phyloP scores from a whole-genome alignment of 2,329 filamentous ascomycete species.

The Xylaria sp. region DNA sequence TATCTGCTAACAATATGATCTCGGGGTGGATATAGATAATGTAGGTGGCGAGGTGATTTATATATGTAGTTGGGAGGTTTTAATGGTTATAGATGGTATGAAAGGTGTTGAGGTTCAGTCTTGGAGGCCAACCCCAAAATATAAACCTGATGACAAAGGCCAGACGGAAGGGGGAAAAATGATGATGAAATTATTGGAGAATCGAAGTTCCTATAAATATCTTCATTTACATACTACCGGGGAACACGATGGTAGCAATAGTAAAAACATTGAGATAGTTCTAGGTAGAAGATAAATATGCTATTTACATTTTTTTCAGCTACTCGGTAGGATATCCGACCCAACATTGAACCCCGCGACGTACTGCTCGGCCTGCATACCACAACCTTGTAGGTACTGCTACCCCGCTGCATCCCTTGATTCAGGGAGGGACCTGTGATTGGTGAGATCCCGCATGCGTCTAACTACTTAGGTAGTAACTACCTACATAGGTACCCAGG shows the following conservation, averaged over 20 bases:
- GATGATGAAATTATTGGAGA: not conserved
- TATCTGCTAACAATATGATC: slow-evolving; percentile 9
- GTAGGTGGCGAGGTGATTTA: not conserved
- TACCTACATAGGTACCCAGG: too few relatives aligned
- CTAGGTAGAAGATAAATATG: not conserved
- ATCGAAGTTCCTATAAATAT: not conserved
- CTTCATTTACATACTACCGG: not conserved
- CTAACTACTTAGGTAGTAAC: too few relatives aligned
- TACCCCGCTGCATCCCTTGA: slow-evolving; percentile 8
- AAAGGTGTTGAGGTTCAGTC: not conserved
- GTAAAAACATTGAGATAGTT: not conserved
- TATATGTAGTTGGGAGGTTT: not conserved
- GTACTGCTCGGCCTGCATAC: slow-evolving; percentile 13
- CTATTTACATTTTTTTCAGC: not conserved
- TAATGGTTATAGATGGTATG: slow-evolving; percentile 1
- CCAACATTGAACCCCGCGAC: slow-evolving; percentile 22
- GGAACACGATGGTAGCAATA: not conserved
- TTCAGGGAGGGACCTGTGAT: slow-evolving; percentile 2
- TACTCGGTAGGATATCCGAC: not conserved
- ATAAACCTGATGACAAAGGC: not conserved
- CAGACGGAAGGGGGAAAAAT: not conserved
- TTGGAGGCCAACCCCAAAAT: not conserved
- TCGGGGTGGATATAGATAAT: not conserved
- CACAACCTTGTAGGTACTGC: not conserved
- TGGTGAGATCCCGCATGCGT: not conserved